A percentile compares a stretch with the other conserved stretches of the same genome.
Conservation (phyloP, 2,329 filamentous ascomycete species). For the Fusarium torreyae region DNA sequence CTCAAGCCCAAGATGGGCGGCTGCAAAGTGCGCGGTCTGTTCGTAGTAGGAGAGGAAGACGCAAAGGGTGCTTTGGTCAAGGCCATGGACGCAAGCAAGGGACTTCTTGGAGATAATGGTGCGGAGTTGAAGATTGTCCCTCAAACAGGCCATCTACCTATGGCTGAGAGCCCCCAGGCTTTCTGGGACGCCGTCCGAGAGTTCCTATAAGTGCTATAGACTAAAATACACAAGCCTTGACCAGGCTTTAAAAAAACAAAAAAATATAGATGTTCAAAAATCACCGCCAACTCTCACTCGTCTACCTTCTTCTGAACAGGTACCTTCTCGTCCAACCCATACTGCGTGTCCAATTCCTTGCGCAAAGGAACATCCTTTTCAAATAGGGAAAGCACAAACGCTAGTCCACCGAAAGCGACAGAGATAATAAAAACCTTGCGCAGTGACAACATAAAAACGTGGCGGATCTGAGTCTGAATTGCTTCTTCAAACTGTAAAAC, state of each 20-base stretch:
- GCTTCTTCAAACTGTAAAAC: constrained; percentile 40
- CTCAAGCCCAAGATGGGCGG: constrained; percentile 69
- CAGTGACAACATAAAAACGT: constrained; percentile 47
- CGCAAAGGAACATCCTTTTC: constrained; percentile 49
- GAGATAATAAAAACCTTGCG: constrained; percentile 46
- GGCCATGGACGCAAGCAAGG: constrained; percentile 83
- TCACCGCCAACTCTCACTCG: background rate
- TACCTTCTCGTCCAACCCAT: constrained; percentile 43
- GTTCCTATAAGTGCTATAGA: constrained; percentile 63
- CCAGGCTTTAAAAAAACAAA: background rate
- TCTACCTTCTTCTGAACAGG: constrained; percentile 1
- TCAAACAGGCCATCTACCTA: constrained; percentile 84
- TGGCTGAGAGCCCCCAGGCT: constrained; percentile 80
- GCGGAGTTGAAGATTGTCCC: constrained; percentile 76
- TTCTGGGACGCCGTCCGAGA: constrained; percentile 75
- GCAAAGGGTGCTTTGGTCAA: constrained; percentile 79
- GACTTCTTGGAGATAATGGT: constrained; percentile 67
- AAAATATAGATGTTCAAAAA: background rate
- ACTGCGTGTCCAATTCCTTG: constrained; percentile 50
- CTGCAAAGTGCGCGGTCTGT: constrained; percentile 72
- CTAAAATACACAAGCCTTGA: background rate
- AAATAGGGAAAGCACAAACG: constrained; percentile 45
- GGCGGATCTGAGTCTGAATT: constrained; percentile 42
- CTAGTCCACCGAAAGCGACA: constrained; percentile 39
- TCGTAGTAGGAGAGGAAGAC: constrained; percentile 82